These are phyloP conservation scores for Aureoboletus auriporus DNA, from an alignment of 768 basidiomycete species.

Conservation along the genomic window DNA sequence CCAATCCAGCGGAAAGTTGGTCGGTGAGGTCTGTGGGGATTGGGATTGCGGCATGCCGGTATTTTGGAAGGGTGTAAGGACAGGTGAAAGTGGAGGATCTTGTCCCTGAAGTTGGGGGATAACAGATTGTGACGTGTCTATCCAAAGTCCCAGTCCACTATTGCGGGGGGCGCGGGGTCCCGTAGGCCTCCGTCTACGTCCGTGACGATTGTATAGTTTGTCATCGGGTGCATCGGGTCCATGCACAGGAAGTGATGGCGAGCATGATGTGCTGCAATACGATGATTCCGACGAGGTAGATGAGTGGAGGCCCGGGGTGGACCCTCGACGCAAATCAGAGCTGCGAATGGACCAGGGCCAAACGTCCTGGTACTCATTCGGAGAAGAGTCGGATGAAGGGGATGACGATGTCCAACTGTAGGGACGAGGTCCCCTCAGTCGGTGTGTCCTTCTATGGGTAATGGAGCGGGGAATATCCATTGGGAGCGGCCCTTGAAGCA, in stretches of 20 bases:
- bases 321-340: slow-evolving; percentile 12
- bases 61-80: slow-evolving; percentile 1
- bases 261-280: slow-evolving; percentile 9
- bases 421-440: slow-evolving; percentile 29
- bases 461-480: slow-evolving; percentile 13
- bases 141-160: slow-evolving; percentile 11
- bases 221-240: not conserved
- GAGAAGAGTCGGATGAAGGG: slow-evolving; percentile 11
- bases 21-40: slow-evolving; percentile 11
- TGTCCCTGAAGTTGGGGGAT: slow-evolving; percentile 6
- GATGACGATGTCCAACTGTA: slow-evolving; percentile 21
- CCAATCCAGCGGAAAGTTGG: slow-evolving; percentile 26
- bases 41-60: not conserved
- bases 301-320: slow-evolving; percentile 9
- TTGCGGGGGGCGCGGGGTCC: slow-evolving; percentile 25
- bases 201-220: not conserved
- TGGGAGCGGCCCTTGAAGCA: not conserved
- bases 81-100: not conserved
- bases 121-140: slow-evolving; percentile 13
- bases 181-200: slow-evolving; percentile 19
- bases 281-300: slow-evolving; percentile 11
- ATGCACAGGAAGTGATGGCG: slow-evolving; percentile 11
- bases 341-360: slow-evolving; percentile 16
- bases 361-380: slow-evolving; percentile 10
- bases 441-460: slow-evolving; percentile 8